Base-by-base conservation (phyloP, 768 basidiomycete species). In the Russula sp. region DNA sequence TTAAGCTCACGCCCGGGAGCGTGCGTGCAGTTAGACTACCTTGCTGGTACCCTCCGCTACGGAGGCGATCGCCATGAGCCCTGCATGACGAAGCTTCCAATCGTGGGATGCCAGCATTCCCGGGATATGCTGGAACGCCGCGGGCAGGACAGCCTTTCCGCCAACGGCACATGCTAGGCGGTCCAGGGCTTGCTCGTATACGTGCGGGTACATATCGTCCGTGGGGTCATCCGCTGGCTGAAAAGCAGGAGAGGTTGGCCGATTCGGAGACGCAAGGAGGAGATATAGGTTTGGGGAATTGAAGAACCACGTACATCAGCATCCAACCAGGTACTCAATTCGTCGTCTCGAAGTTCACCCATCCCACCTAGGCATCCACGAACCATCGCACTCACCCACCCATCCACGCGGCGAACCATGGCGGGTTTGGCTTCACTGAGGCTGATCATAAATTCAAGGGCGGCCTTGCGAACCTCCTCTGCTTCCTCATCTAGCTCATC, bases 71-170 rank as follows among this genome's bases (percentile, higher is more conserved):
- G 91, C 90, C 84, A 93, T 90, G 28, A 95, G 76, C 13, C 89
- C 93, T 0, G 91, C 92, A 69, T 95, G 92, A 32, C 92, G 79
- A 30, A 85, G 81, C 58, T 90, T 80, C 94, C 94, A 96, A 74
- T 94, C 90, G 64, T 86, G 87, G 61, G 83, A 86, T 0, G 81
- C 83, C 62, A 94, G 79, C 87, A 95, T 91, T 0, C 85, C 86
- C 0, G 90, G 90, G 16, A 92, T 91, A 63, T 86, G 85, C 73
- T 86, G 84, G 76, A 94, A 94, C 6, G 92, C 87, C 11, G 87
- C 84, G 0, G 89, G 92, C 5, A 95, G 76, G 1, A 94, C 83
- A 0, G 83, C 77, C 62, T 85, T 80, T 0, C 93, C 92, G 7
- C 90, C 90, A 50, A 94, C 76, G 0, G 90, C 89, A 73, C 86